phyloP scores from a whole-genome alignment of 2,329 filamentous ascomycete species.

The Aspergillus candidus region DNA sequence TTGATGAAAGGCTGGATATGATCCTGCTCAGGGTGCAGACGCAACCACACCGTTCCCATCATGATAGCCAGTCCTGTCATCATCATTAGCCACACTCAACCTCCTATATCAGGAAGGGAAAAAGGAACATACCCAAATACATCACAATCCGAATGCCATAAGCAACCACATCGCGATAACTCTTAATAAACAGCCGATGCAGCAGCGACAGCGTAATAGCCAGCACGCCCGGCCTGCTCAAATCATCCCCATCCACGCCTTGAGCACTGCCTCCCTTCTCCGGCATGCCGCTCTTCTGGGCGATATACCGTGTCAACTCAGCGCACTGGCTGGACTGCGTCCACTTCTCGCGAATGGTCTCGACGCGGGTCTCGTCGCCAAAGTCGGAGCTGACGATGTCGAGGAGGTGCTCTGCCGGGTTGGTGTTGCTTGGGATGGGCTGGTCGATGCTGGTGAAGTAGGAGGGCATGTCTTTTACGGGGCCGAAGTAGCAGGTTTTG shows the following conservation, averaged over 20 bases:
- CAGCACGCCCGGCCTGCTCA: conserved; percentile 39
- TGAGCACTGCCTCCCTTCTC: conserved; percentile 23
- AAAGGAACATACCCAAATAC: conserved; percentile 55
- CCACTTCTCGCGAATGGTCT: conserved; percentile 54
- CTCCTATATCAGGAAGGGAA: background rate
- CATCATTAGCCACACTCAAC: conserved; percentile 2
- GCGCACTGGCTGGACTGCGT: conserved; percentile 40
- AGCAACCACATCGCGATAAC: conserved; percentile 73
- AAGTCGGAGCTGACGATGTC: conserved; percentile 77
- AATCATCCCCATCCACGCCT: conserved; percentile 8
- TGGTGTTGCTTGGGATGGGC: conserved; percentile 62
- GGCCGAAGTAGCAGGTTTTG: conserved; percentile 66
- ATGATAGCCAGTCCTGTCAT: conserved; percentile 65
- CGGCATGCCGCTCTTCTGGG: conserved; percentile 7
- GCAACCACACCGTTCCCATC: conserved; percentile 84
- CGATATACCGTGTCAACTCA: conserved; percentile 25
- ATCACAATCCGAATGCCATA: conserved; percentile 79
- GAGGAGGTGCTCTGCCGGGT: conserved; percentile 74
- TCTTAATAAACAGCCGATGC: conserved; percentile 76
- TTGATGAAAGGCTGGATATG: conserved; percentile 79
- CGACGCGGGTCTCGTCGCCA: conserved; percentile 46
- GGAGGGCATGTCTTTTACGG: conserved; percentile 49
- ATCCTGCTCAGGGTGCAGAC: conserved; percentile 60
- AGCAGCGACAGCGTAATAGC: conserved; percentile 59
- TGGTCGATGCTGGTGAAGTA: conserved; percentile 61